Percentiles rank a stretch among this genome's conserved stretches.
These are phyloP conservation scores for Chlorociboria aeruginascens DNA, from an alignment of 495 filamentous ascomycete species.

Conservation along the genomic window DNA sequence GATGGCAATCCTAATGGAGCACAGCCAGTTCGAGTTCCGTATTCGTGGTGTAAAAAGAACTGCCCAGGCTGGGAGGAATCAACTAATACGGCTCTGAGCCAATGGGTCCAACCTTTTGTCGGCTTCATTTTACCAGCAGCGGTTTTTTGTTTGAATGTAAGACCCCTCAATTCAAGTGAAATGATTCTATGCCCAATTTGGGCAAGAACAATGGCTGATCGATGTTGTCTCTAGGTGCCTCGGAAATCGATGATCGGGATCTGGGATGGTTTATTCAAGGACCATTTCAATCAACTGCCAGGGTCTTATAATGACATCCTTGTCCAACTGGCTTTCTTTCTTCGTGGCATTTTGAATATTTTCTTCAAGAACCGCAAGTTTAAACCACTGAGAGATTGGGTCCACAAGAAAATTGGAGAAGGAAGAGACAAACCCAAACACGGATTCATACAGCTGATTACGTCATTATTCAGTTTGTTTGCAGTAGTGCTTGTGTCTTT, in stretches of 20 bases:
- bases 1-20: slow-evolving; percentile 21
- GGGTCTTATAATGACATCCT: slow-evolving; percentile 18
- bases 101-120: slow-evolving; percentile 14
- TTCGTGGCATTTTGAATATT: slow-evolving; percentile 23
- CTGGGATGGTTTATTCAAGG: not conserved
- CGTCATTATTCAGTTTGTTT: not conserved
- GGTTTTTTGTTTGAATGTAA: slow-evolving; percentile 20
- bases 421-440: not conserved
- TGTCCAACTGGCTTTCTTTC: slow-evolving; percentile 18
- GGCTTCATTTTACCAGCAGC: slow-evolving; percentile 17
- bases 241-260: slow-evolving; percentile 1
- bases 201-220: no score
- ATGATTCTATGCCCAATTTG: not conserved
- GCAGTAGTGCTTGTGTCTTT: slow-evolving; percentile 15
- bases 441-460: not conserved
- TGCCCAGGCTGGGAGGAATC: slow-evolving; percentile 13
- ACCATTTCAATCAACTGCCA: slow-evolving; percentile 10
- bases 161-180: not conserved
- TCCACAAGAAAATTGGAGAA: slow-evolving; percentile 12
- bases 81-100: slow-evolving; percentile 1
- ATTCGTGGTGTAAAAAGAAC: slow-evolving; percentile 10
- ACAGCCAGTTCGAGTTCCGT: slow-evolving; percentile 12
- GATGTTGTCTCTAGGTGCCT: not conserved
- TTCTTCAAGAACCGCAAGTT: slow-evolving; percentile 22
- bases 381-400: not conserved